Evolutionary conservation across 139 green algal species (phyloP), one percentile per base, ranked within the genome.

Genomic region (Picochlorum sp.): DNA sequence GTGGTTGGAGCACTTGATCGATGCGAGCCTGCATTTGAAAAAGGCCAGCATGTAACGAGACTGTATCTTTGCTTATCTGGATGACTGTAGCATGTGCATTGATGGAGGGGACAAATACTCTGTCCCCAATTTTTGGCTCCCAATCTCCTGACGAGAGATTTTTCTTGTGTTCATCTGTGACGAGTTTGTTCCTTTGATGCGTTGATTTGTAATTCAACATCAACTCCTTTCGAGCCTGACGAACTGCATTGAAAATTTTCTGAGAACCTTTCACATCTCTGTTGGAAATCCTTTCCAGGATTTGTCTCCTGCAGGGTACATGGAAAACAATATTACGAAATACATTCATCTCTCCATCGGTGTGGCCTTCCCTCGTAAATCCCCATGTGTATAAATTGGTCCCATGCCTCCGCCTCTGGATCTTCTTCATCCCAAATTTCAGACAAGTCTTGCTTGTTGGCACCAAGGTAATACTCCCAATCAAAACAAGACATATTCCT

Each of bases 401-500:
- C 63, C 70, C 70, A 77, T 47, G 70, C 70, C 13, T 49, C 14
- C 23, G 14, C 55, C 6, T 49, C 21, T 3, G 64, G 45, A 68
- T 77, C 56, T 1, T 28, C 31, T 52, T 64, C 44, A 34, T 71
- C 26, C 52, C 47, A 49, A 11, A 77, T 57, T 47, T 70, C 72
- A 26, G 30, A 38, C 56, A 77, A 59, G 57, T 77, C 70, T 20
- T 77, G 65, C 14, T 34, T 52, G 62, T 60, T 74, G 18, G 57
- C 31, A 24, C n/a, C 20, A 0, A 77, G 45, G 60, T 81, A 81
- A 60, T 74, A 81, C 1, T 56, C 54, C 24, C 65, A 41, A 65
- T 82, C 76, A 61, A 82, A 82, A 64, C 76, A 82, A 55, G 45
- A 63, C 4, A 44, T 45, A 2, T 68, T 72, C 2, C 73, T 52